Conservation (phyloP, 2,329 filamentous ascomycete genomes). For the Penicillium sp. region DNA sequence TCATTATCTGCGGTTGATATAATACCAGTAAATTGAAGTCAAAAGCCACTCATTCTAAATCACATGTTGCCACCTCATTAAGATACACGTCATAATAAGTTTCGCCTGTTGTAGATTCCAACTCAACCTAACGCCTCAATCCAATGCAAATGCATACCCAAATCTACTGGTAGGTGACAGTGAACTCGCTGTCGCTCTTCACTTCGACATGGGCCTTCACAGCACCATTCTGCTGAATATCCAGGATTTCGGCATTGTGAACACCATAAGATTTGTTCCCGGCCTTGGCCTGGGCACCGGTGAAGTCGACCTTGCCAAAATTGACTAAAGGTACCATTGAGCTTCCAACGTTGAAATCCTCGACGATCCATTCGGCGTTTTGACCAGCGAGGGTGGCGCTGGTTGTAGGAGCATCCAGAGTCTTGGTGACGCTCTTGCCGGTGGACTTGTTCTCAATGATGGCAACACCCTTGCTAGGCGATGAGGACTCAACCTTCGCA, state of each 20-base stretch:
- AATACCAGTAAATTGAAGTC: background rate
- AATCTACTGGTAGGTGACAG: conserved; percentile 22
- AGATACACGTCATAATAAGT: background rate
- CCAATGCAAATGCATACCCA: background rate
- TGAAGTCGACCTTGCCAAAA: conserved; percentile 46
- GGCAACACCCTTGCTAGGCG: conserved; percentile 45
- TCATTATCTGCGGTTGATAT: background rate
- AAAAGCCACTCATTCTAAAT: background rate
- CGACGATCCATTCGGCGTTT: conserved; percentile 63
- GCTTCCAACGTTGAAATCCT: conserved; percentile 48
- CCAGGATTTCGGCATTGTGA: conserved; percentile 43
- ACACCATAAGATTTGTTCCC: conserved; percentile 28
- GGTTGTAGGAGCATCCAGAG: conserved; percentile 44
- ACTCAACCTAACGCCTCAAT: background rate
- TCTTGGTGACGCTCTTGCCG: conserved; percentile 52
- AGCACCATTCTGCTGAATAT: conserved; percentile 45
- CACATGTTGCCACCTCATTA: background rate
- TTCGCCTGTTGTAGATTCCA: background rate
- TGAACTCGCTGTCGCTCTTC: conserved; percentile 26
- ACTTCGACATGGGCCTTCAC: conserved; percentile 32
- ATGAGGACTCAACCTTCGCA: conserved; percentile 37
- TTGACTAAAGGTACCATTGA: conserved; percentile 46
- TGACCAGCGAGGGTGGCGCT: conserved; percentile 49
- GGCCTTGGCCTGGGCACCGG: conserved; percentile 30
- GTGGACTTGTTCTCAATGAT: conserved; percentile 52